Evolutionary conservation across 164 flowering plant genomes (phyloP).

Genomic region (Sextonia rubra): DNA sequence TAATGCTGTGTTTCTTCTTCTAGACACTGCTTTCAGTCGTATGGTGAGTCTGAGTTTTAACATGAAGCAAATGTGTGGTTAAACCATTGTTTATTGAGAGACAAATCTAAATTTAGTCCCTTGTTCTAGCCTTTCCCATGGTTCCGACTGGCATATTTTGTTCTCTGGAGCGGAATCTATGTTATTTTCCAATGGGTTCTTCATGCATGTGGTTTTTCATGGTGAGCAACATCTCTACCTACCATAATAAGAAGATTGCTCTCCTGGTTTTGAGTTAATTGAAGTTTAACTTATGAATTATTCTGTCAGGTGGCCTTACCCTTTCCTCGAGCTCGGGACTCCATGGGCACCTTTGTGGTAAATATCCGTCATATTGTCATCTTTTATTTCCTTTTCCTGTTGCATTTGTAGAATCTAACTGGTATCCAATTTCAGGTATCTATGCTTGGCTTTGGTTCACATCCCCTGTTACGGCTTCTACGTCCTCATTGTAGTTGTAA

Average conservation of each 20-base stretch:
- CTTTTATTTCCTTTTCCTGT: background rate
- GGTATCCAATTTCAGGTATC: constrained; percentile 40
- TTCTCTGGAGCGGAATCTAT: constrained; percentile 59
- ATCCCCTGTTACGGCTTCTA: constrained; percentile 53
- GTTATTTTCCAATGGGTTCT: constrained; percentile 61
- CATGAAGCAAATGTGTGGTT: background rate
- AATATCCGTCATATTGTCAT: background rate
- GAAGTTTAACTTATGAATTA: background rate
- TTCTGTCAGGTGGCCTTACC: constrained; percentile 85
- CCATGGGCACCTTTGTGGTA: constrained; percentile 86
- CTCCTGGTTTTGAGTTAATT: background rate
- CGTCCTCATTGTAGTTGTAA: constrained; percentile 33
- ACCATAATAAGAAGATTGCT: background rate
- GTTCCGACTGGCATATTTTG: constrained; percentile 57
- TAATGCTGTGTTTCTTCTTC: constrained; percentile 54
- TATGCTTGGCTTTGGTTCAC: constrained; percentile 48
- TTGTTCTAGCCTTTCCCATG: constrained; percentile 55
- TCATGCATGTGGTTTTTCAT: constrained; percentile 58
- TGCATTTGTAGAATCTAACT: background rate
- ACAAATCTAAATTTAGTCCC: background rate
- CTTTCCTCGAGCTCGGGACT: constrained; percentile 65
- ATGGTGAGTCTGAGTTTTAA: constrained; percentile 42
- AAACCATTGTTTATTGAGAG: background rate
- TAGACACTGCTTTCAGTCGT: constrained; percentile 50
- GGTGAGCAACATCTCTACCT: constrained; percentile 29